Base-by-base conservation (phyloP, 1,284 basidiomycete genomes). In the Rhodotorula sp. region DNA sequence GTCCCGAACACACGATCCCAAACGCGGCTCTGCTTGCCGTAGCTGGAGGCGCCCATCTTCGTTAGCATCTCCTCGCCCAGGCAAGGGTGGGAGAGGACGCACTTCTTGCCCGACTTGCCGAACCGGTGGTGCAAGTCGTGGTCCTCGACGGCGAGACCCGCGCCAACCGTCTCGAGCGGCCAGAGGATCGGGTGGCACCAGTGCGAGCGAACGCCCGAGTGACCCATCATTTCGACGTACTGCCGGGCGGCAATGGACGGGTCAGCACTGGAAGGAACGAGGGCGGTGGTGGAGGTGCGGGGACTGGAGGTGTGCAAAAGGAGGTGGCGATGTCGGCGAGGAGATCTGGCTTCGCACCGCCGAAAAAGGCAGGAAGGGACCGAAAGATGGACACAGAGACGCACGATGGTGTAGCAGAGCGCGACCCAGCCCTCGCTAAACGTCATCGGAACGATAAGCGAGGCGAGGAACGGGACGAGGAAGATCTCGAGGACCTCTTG, bases 1-100 rank as follows among this genome's bases (percentile, higher is more conserved):
- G 80, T 80, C 2, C 78, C 78, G 46, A 80, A 81, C n/a, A 81
- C 44, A 17, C 59, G 61, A 62, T 81, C 80, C 79, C 79, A 81
- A 19, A 81, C 32, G 4, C 77, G 61, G 0, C 78, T 78, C 67
- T 82, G 80, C 51, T 81, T 80, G 17, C 80, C 80, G 64, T 57
- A 71, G 54, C 51, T 54, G 51, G 29, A 19, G 5, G 29, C 6
- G 29, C 25, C 7, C 1, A 51, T 12, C 27, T 19, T 3, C n/a
- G 29, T 54, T 29, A 54, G 51, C 29, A 25, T 8, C 29, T 32
- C 51, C n/a, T 13, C 7, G n/a, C 10, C 8, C 51, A 19, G 13
- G 29, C 29, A 21, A 17, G 29, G 3, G 51, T 2, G 21, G 19
- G n/a, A 27, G 48, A 50, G 19, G 51, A 54, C 51, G 51, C 29